Percentiles rank a stretch among this genome's conserved stretches.
phyloP scores from a whole-genome alignment of 192 early-diverging fungal species.

The Physocladia obscura region DNA sequence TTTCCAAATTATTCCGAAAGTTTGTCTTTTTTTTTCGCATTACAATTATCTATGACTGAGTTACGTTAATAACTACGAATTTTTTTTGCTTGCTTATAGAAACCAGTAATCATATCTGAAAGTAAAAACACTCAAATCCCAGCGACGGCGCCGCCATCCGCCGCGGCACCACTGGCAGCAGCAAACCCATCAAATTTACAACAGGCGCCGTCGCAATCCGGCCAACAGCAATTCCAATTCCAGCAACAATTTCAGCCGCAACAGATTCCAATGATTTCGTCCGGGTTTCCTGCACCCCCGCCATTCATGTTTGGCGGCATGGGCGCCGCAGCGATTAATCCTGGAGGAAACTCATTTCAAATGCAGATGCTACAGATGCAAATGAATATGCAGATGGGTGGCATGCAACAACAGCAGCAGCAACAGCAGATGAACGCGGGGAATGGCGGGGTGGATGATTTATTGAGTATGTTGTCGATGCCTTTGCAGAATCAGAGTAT shows the following conservation, averaged over 20 bases:
- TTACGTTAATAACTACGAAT: too few relatives aligned
- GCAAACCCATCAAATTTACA: not conserved
- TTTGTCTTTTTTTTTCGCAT: not conserved
- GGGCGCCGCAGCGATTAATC: not conserved
- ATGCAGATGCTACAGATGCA: slow-evolving; percentile 1
- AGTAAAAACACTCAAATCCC: too few relatives aligned
- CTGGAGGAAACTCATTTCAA: not conserved
- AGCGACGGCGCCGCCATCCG: too few relatives aligned
- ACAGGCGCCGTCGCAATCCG: not conserved
- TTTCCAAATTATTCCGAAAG: slow-evolving; percentile 45
- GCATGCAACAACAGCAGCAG: too few relatives aligned
- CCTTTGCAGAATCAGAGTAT: not conserved
- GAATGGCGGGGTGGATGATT: not conserved
- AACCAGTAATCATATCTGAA: not conserved
- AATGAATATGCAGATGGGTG: slow-evolving; percentile 25
- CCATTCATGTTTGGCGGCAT: slow-evolving; percentile 20
- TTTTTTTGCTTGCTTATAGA: too few relatives aligned
- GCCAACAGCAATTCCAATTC: slow-evolving; percentile 7
- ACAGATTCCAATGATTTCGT: not conserved
- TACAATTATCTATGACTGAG: too few relatives aligned
- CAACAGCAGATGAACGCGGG: too few relatives aligned
- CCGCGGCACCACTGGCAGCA: too few relatives aligned
- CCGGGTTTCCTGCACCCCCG: not conserved
- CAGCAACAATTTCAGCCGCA: slow-evolving; percentile 5
- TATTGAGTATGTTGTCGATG: not conserved